Base-by-base conservation (phyloP, 2,329 filamentous ascomycete genomes). In the Alternaria tenuissima region DNA sequence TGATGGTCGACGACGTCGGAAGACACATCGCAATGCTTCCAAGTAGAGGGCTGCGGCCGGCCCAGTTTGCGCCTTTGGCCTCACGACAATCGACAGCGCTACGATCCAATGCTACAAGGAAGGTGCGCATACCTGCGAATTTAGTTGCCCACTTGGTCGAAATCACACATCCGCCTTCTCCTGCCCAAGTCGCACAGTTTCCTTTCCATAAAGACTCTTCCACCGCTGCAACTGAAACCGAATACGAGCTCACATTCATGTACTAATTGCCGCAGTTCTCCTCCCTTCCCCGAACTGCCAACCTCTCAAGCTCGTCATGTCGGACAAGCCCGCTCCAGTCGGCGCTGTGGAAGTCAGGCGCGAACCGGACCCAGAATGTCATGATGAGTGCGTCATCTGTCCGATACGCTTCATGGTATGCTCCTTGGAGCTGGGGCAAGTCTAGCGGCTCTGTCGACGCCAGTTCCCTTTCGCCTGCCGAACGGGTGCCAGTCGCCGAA, bases 11-110 rank as follows among this genome's bases (percentile, higher is more conserved):
- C 32, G 63, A 57, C 64, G 63, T 64, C 61, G 68, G 70, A 73
- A 70, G 69, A 69, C 73, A 73, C 60, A 66, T 65, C 66, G 76
- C 72, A 59, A 83, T 83, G 82, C 78, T 83, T 75, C 80, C 81
- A 67, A 82, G 80, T 73, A 81, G 81, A 80, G 81, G 81, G 65
- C 69, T 82, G 42, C 78, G 76, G 69, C 71, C 78, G 62, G 73
- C 74, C 57, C 73, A 73, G 60, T 67, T 74, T 42, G 59, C 61
- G 41, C 62, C 68, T 20, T 58, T 65, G 47, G 65, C 61, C 32
- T 68, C 69, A 46, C 70, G 68, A 32, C 71, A 70, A 32, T 69
- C 71, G 34, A 62, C 62, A 41, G 34, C 60, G 34, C 30, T 67
- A 11, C 67, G 66, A n/a, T 66, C 62, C 36, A 68, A 62, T 62